phyloP scores from a whole-genome alignment of 768 basidiomycete species.

The Udeniomyces megalosporus region DNA sequence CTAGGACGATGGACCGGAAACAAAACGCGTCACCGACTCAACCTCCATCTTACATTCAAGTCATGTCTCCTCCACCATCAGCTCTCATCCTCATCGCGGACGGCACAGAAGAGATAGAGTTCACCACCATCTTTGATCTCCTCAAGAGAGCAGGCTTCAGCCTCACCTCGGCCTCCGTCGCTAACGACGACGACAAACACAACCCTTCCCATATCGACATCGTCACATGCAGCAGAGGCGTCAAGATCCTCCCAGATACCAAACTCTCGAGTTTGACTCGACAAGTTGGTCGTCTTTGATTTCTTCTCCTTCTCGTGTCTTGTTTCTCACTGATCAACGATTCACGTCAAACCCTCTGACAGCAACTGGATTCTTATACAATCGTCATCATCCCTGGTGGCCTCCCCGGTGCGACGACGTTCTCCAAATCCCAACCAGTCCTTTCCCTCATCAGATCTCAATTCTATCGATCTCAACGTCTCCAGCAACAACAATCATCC shows the following conservation, averaged over 20 bases:
- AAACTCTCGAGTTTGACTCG: not conserved
- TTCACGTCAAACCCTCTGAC: too few species aligned
- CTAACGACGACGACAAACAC: not conserved
- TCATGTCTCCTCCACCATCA: not conserved
- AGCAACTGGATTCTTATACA: not conserved
- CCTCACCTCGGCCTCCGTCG: slow-evolving; percentile 8
- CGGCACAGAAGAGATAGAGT: slow-evolving; percentile 13
- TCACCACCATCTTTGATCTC: slow-evolving; percentile 1
- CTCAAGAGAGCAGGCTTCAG: slow-evolving; percentile 8
- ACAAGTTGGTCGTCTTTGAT: not conserved
- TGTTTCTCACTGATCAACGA: not conserved
- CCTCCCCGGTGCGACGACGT: slow-evolving; percentile 2
- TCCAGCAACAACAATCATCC: too few species aligned
- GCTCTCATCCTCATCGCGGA: slow-evolving; percentile 12
- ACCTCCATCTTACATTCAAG: too few species aligned
- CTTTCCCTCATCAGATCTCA: not conserved
- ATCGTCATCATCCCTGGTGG: slow-evolving; percentile 10
- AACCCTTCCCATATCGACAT: not conserved
- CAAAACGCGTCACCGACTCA: not conserved
- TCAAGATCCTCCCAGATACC: slow-evolving; percentile 4
- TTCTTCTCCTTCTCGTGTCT: not conserved
- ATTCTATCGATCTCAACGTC: not conserved
- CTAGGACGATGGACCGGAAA: too few species aligned
- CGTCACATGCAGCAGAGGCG: not conserved
- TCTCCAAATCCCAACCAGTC: not conserved